Base-by-base conservation (phyloP, 106 monocot genomes). In the Acanthochlamys bracteata region DNA sequence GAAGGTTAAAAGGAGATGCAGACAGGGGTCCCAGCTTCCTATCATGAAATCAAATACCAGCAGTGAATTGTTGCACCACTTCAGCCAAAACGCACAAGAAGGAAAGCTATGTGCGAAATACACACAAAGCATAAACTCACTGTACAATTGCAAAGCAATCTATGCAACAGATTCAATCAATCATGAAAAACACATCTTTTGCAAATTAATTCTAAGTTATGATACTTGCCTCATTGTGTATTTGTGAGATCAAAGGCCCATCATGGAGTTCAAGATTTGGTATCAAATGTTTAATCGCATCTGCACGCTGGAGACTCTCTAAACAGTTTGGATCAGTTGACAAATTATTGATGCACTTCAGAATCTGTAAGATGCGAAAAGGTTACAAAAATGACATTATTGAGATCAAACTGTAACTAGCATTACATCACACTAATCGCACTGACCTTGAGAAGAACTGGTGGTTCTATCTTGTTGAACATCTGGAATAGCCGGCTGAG, bases 401-500 rank as follows among this genome's bases (percentile, higher is more conserved):
- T 7, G 57, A 59, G 7, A 20, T 17, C 8, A 11, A 62, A 56
- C 9, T 25, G 17, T 19, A 51, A 25, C 39, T 33, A 10, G 8
- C 4, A 22, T 7, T 39, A 53, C 43, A 11, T 19, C 10, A 54
- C 19, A 59, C 51, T 26, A 41, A 47, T 20, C 17, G 55, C 45
- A 16, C 40, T 64, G 10, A 89, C 89, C 79, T 89, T 89, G 63
- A 84, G 55, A 65, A 89, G 79, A 66, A 89, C 82, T 55, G 76
- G 89, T 63, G 81, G 84, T 42, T 89, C 84, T 58, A 84, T 89
- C 68, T 84, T 89, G 49, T 89, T 84, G 66, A 89, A 84, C 89
- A 89, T 89, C 67, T 89, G 89, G 60, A 89, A 84, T 67, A 89
- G 84, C 14, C 89, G 78, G 53, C 60, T 52, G 27, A 89, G 77